phyloP scores from a whole-genome alignment of 768 basidiomycete species.

The Boletales sp. region DNA sequence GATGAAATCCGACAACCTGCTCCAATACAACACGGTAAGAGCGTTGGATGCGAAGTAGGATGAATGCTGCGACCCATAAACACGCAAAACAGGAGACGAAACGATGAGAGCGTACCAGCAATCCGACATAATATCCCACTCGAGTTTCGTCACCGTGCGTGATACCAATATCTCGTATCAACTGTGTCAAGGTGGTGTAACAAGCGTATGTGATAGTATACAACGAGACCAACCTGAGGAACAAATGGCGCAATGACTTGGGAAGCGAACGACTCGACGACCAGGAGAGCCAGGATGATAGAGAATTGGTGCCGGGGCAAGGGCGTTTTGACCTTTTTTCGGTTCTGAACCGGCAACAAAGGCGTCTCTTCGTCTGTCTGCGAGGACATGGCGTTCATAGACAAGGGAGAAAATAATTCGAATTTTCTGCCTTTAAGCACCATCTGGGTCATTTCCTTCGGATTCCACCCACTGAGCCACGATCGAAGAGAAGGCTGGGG shows the following conservation, averaged over 20 bases:
- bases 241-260: conserved; percentile 77
- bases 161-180: conserved; percentile 63
- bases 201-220: background rate
- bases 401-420: too few relatives aligned
- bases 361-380: conserved; percentile 60
- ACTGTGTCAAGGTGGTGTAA: conserved; percentile 30
- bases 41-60: conserved; percentile 75
- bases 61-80: conserved; percentile 51
- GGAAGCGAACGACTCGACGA: conserved; percentile 72
- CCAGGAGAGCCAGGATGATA: conserved; percentile 68
- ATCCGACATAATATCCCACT: conserved; percentile 77
- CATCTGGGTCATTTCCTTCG: too few relatives aligned
- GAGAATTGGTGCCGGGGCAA: conserved; percentile 69
- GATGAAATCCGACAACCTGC: conserved; percentile 63
- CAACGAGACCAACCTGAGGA: conserved; percentile 51
- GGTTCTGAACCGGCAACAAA: conserved; percentile 39
- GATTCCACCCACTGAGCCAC: too few relatives aligned
- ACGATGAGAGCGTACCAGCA: conserved; percentile 45
- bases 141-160: conserved; percentile 66
- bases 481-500: too few relatives aligned
- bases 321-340: conserved; percentile 45
- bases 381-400: too few relatives aligned
- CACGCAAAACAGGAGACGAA: too few relatives aligned
- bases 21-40: conserved; percentile 71
- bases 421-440: too few relatives aligned